phyloP scores from a whole-genome alignment of 805 yeast genomes.

The Starmerella khaoyaiensis region DNA sequence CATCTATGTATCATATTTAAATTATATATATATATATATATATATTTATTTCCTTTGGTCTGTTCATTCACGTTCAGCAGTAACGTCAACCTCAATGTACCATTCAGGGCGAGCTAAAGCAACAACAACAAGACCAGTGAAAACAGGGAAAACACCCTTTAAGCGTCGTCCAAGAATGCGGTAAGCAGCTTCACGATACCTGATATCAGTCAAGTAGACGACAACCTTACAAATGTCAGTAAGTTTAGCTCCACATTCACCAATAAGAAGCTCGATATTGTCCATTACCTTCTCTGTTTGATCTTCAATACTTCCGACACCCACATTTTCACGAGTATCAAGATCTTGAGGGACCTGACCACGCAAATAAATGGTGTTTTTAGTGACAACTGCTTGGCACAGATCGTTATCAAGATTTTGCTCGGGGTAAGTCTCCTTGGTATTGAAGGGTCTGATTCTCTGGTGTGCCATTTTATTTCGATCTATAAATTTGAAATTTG shows the following conservation, averaged over 20 bases:
- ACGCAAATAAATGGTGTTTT: slow-evolving; percentile 17
- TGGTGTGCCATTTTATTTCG: slow-evolving; percentile 12
- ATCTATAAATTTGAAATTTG: too few relatives aligned
- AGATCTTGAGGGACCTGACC: slow-evolving; percentile 21
- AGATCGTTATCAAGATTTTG: slow-evolving; percentile 18
- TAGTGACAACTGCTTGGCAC: slow-evolving; percentile 19
- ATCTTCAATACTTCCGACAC: slow-evolving; percentile 18
- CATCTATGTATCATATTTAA: background rate
- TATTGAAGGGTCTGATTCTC: slow-evolving; percentile 18
- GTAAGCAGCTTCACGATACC: slow-evolving; percentile 17
- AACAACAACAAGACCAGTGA: slow-evolving; percentile 19
- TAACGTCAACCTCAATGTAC: slow-evolving; percentile 19
- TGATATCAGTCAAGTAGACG: slow-evolving; percentile 18
- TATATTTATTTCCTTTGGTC: background rate
- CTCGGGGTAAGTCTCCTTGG: slow-evolving; percentile 18
- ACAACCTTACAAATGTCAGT: slow-evolving; percentile 18
- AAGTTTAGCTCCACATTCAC: slow-evolving; percentile 15
- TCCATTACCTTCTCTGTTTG: slow-evolving; percentile 20
- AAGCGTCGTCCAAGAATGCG: slow-evolving; percentile 16
- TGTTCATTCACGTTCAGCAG: slow-evolving; percentile 14
- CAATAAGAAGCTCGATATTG: slow-evolving; percentile 16
- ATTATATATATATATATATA: background rate
- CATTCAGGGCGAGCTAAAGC: slow-evolving; percentile 20
- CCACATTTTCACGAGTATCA: slow-evolving; percentile 18
- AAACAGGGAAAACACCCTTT: slow-evolving; percentile 19